Base-by-base conservation (phyloP, 768 basidiomycete species). In the Mycena vitilis region DNA sequence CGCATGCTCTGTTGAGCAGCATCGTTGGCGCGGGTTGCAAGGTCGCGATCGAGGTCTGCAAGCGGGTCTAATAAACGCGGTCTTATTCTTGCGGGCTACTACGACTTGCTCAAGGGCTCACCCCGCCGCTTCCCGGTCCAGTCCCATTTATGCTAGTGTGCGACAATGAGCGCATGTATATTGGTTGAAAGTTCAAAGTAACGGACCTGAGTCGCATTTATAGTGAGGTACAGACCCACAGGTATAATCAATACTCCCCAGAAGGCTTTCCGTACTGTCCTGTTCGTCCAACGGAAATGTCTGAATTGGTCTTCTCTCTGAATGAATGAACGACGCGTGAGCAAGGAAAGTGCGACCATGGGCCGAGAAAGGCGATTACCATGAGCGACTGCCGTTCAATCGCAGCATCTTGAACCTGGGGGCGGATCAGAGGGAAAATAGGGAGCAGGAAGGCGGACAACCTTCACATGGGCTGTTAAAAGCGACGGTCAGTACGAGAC, bases 11-110 rank as follows among this genome's bases (percentile, higher is more conserved):
- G 49, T 80, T 99, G 64, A 96, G 94, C 73, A 91, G 94, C 10
- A 80, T 95, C 30, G 86, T 99, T 13, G 95, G 93, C 4, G 86
- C 83, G 5, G 95, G 95, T 2, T 99, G 96, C 80, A 94, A 92
- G 79, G 82, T 90, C 25, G 96, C 96, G 15, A 97, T 99, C 80
- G 91, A 92, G 78, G 77, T 96, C 59, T 96, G 94, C 83, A 96
- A 93, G 82, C 84, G 89, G 74, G 76, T 97, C 62, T 98, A 82
- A 81, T 72, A 38, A 30, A 66, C 59, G 67, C 63, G 38, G n/a
- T 60, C 42, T 44, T 57, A 52, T 61, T 23, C 23, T 56, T 22
- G 45, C 59, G 7, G 7, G 36, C 23, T 36, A 57, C 54, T 66
- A 70, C 48, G 63, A 60, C 57, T 69, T 73, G 44, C 73, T 65